Evolutionary conservation across 1,284 basidiomycete species (phyloP).

Genomic region (Austropuccinia psidii): DNA sequence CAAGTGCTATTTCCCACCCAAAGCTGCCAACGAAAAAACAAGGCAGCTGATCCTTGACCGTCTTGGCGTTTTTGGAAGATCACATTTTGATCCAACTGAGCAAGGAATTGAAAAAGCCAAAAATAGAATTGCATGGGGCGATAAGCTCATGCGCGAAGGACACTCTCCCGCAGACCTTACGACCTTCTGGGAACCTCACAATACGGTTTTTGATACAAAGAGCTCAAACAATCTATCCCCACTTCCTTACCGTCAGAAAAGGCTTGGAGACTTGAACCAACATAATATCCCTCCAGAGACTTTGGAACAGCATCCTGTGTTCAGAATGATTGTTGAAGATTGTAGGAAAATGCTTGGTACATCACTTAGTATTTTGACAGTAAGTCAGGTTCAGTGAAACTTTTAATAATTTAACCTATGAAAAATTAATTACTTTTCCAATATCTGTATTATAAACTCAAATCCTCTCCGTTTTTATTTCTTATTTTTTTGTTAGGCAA

Average conservation of each 20-base stretch:
- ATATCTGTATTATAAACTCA: too few species aligned
- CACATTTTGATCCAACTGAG: not conserved
- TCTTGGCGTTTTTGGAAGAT: constrained; percentile 40
- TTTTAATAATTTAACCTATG: too few species aligned
- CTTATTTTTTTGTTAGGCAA: not conserved
- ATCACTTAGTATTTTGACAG: constrained; percentile 40
- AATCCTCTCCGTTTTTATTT: too few species aligned
- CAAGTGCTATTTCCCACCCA: constrained; percentile 37
- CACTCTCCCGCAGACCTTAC: not conserved
- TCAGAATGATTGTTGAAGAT: constrained; percentile 40
- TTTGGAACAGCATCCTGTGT: not conserved
- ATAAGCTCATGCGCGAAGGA: not conserved
- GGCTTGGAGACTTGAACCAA: too few species aligned
- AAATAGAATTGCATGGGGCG: not conserved
- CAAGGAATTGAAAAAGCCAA: not conserved
- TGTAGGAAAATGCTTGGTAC: constrained; percentile 39
- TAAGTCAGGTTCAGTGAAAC: too few species aligned
- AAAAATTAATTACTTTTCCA: too few species aligned
- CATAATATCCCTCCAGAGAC: not conserved
- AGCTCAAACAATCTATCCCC: too few species aligned
- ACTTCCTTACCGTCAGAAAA: too few species aligned
- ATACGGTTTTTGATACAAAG: too few species aligned
- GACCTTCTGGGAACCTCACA: too few species aligned
- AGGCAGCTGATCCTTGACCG: constrained; percentile 41
- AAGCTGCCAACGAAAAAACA: constrained; percentile 37